These are phyloP conservation scores for Lagenidium sp. DNA, from an alignment of 352 stramenopile genomes.

Conservation along the genomic window DNA sequence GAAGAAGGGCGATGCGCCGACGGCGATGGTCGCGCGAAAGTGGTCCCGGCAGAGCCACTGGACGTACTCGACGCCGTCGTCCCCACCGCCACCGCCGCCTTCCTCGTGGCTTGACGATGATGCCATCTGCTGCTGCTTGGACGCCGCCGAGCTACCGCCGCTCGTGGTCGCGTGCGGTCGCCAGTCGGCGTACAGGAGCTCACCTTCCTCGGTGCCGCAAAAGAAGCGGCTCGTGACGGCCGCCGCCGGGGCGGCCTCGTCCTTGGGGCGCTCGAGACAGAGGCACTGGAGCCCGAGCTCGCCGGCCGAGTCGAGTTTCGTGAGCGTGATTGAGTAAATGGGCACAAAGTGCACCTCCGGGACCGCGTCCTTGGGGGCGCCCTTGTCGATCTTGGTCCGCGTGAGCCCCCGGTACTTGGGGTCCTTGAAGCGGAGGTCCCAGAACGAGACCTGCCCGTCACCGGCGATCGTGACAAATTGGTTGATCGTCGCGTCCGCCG, in stretches of 20 bases:
- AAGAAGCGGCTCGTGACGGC: conserved; percentile 62
- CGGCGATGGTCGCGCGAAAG: conserved; percentile 64
- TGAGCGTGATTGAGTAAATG: conserved; percentile 76
- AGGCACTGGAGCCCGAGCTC: conserved; percentile 59
- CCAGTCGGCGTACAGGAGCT: conserved; percentile 88
- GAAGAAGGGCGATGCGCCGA: conserved; percentile 90
- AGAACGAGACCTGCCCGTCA: conserved; percentile 90
- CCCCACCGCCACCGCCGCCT: conserved; percentile 18
- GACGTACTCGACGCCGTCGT: conserved; percentile 84
- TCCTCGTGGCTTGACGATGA: conserved; percentile 15
- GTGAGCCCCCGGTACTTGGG: conserved; percentile 66
- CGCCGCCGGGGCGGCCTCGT: conserved; percentile 18
- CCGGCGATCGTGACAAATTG: conserved; percentile 91
- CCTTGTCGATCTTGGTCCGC: conserved; percentile 57
- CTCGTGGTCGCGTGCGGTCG: conserved; percentile 40
- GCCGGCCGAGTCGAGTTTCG: conserved; percentile 61
- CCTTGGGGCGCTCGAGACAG: conserved; percentile 52
- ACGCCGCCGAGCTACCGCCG: conserved; percentile 11
- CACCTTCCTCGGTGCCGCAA: conserved; percentile 84
- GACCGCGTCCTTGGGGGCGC: conserved; percentile 38
- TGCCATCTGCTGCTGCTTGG: conserved; percentile 24
- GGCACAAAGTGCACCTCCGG: conserved; percentile 73
- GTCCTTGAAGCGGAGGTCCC: conserved; percentile 89
- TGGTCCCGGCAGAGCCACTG: conserved; percentile 88
- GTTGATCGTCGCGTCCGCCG: conserved; percentile 40